These are phyloP conservation scores for Curvularia spicifera DNA, from an alignment of 2,329 filamentous ascomycete genomes.

Conservation along the genomic window DNA sequence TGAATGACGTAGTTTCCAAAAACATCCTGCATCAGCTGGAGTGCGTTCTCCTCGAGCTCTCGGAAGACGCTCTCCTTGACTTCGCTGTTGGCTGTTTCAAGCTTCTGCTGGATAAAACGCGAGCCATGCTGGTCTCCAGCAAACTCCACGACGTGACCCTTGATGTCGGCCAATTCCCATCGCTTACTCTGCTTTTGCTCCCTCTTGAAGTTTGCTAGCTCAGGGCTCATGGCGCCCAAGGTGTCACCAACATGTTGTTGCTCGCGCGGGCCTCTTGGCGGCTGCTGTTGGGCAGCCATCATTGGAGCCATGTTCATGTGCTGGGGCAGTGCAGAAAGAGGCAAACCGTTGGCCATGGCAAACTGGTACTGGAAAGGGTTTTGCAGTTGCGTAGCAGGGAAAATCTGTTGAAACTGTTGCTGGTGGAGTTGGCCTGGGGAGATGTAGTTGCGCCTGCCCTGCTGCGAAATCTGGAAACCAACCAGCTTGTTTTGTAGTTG, in stretches of 20 bases:
- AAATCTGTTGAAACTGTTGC: conserved; percentile 42
- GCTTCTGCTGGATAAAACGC: conserved; percentile 90
- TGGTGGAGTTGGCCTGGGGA: conserved; percentile 42
- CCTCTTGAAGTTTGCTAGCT: conserved; percentile 80
- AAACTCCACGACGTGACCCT: conserved; percentile 87
- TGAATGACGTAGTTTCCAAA: conserved; percentile 99
- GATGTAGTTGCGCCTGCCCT: conserved; percentile 46
- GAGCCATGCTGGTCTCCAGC: conserved; percentile 96
- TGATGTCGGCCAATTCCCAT: conserved; percentile 89
- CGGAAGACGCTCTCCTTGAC: conserved; percentile 91
- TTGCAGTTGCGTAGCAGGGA: conserved; percentile 47
- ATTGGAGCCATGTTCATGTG: conserved; percentile 47
- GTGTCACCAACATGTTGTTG: conserved; percentile 56
- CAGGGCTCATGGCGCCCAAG: conserved; percentile 68
- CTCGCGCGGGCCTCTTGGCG: conserved; percentile 57
- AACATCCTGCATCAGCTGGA: conserved; percentile 93
- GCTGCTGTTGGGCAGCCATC: conserved; percentile 48
- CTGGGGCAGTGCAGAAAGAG: conserved; percentile 43
- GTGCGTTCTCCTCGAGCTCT: conserved; percentile 82
- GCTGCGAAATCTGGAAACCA: conserved; percentile 55
- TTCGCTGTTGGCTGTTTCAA: conserved; percentile 91
- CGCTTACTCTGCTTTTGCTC: conserved; percentile 75
- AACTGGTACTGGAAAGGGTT: conserved; percentile 48
- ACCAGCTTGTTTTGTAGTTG: conserved; percentile 59
- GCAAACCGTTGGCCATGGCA: conserved; percentile 45